Percentiles rank a stretch among this genome's conserved stretches.
phyloP scores from a whole-genome alignment of 2,329 filamentous ascomycete genomes.

The Talaromyces amestolkiae region DNA sequence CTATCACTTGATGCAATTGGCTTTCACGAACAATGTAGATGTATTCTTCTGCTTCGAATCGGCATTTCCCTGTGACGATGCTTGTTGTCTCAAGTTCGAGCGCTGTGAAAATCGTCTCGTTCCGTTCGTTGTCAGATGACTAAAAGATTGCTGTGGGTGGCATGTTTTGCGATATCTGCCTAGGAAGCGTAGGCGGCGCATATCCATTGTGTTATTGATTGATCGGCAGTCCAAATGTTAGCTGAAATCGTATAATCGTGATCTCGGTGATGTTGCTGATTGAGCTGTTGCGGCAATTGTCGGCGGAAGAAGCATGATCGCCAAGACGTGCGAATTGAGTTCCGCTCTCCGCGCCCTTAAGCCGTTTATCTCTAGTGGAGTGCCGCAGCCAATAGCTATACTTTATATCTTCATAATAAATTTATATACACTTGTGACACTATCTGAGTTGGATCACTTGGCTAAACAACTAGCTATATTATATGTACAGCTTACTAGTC shows the following conservation, averaged over 20 bases:
- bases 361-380: not conserved
- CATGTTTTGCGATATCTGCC: constrained; percentile 4
- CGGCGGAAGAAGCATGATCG: not conserved
- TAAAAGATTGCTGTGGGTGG: constrained; percentile 16
- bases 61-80: constrained; percentile 35
- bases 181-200: constrained; percentile 7
- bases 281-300: not conserved
- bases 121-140: constrained; percentile 21
- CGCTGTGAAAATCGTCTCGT: constrained; percentile 36
- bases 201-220: not conserved
- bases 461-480: not conserved
- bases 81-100: constrained; percentile 28
- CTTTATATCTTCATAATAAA: not conserved
- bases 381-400: not conserved
- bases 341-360: constrained; percentile 1
- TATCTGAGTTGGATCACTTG: not conserved
- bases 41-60: constrained; percentile 50
- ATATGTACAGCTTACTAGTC: not conserved
- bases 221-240: not conserved
- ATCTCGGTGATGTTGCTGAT: not conserved
- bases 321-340: constrained; percentile 5
- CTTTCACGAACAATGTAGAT: constrained; percentile 51
- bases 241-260: not conserved
- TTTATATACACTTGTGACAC: not conserved
- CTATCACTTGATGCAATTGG: constrained; percentile 5